These are phyloP conservation scores for Gossypium schwendimanii DNA, from an alignment of 441 rosid genomes.

Conservation along the genomic window DNA sequence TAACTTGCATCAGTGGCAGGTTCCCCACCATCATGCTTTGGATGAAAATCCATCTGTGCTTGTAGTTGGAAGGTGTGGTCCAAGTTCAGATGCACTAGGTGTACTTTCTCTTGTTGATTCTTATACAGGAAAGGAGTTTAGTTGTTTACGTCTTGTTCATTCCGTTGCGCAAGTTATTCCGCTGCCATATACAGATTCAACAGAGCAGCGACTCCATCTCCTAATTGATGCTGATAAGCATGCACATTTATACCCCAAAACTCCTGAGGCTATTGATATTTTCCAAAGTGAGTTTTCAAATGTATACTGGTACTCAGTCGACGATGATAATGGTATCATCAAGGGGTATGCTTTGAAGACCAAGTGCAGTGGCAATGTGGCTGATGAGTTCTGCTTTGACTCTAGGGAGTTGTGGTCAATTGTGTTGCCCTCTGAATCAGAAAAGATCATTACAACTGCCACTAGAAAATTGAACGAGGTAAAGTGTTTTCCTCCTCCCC, in stretches of 20 bases:
- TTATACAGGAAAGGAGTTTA: constrained; percentile 74
- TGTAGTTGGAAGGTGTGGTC: constrained; percentile 73
- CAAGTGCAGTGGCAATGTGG: constrained; percentile 42
- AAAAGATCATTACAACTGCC: constrained; percentile 71
- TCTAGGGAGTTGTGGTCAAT: constrained; percentile 79
- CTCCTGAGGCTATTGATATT: constrained; percentile 60
- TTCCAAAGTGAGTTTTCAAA: constrained; percentile 66
- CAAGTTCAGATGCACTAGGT: constrained; percentile 53
- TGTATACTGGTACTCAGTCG: constrained; percentile 87
- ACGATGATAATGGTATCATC: constrained; percentile 56
- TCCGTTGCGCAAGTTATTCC: constrained; percentile 76
- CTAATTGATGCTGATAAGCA: constrained; percentile 55
- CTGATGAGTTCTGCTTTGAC: constrained; percentile 74
- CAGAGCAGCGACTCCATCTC: constrained; percentile 85
- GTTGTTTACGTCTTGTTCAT: constrained; percentile 52
- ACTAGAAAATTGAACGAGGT: constrained; percentile 83
- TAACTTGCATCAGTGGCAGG: constrained; percentile 80
- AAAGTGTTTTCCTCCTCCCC: not conserved
- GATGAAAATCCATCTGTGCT: constrained; percentile 91
- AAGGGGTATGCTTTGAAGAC: constrained; percentile 72
- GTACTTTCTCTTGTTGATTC: constrained; percentile 80
- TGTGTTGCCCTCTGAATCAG: constrained; percentile 82
- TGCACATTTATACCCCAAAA: constrained; percentile 82
- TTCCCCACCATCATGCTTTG: constrained; percentile 97
- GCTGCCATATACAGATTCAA: constrained; percentile 78